Base-by-base conservation (phyloP, 331 rosid species). In the Prunus yedoensis region DNA sequence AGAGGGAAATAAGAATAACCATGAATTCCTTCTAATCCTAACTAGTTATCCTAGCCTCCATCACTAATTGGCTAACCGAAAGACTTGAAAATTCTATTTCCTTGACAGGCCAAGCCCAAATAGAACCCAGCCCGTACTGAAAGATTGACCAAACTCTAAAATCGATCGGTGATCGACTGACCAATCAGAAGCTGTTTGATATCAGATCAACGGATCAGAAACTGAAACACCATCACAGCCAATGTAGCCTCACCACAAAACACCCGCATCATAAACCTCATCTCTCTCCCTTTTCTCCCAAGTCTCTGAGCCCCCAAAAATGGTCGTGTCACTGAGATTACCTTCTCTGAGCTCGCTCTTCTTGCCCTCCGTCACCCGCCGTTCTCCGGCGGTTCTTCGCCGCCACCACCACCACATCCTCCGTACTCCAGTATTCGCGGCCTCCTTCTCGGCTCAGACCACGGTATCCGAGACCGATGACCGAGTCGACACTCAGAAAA, bases 291-390 rank as follows among this genome's bases (percentile, higher is more conserved):
- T 25, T 27, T n/a, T 4, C 46, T 50, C 51, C 63, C 72, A 54
- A 60, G n/a, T 8, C 35, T 1, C 66, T 27, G 60, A 30, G 30
- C 32, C 17, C 45, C 20, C 53, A n/a, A 82, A 79, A 71, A 89
- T 85, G 89, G 89, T 79, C 53, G 77, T 77, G 30, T 79, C 88
- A 56, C 81, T 90, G 46, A 86, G 91, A 73, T 86, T 94, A 13
- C 87, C 91, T 75, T 86, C 91, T 41, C 85, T 94, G 54, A 74
- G 96, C 60, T 91, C 88, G 38, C 79, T 93, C 66, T 82, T 89
- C 77, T 81, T 88, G 4, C 85, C 93, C 58, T 46, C 86, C 41
- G 10, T 80, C 88, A 59, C 74, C 85, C 13, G 62, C 74, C 58
- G 73, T 35, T 74, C 73, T 74, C 63, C 78, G 80, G 47, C 83